phyloP scores from a whole-genome alignment of 768 basidiomycete genomes.

The Podaxis carcinomalis region DNA sequence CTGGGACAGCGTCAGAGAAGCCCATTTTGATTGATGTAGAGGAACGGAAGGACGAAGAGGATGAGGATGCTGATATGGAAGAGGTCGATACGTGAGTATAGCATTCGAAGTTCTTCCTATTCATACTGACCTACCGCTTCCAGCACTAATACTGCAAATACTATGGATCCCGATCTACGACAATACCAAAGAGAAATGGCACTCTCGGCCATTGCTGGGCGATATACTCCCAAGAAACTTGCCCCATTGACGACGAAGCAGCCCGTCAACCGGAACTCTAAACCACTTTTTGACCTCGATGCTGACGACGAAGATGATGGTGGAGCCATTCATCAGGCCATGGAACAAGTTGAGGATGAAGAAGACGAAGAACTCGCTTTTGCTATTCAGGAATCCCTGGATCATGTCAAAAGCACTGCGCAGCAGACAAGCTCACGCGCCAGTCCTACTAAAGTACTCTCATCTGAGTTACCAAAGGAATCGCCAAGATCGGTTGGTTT shows the following conservation, averaged over 20 bases:
- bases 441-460: background rate
- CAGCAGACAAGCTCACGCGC: background rate
- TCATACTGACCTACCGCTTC: background rate
- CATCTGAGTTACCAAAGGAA: background rate
- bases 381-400: conserved; percentile 63
- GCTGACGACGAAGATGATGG: conserved; percentile 48
- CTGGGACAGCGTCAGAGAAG: conserved; percentile 73
- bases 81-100: conserved; percentile 64
- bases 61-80: conserved; percentile 75
- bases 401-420: conserved; percentile 21
- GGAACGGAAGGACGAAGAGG: conserved; percentile 38
- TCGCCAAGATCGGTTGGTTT: conserved; percentile 3
- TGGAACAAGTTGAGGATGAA: conserved; percentile 34
- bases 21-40: conserved; percentile 85
- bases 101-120: background rate
- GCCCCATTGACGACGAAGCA: conserved; percentile 22
- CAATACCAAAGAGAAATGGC: conserved; percentile 60
- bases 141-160: conserved; percentile 13
- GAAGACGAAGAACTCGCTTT: conserved; percentile 54
- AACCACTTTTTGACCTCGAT: conserved; percentile 51
- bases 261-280: conserved; percentile 25
- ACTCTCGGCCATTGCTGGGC: conserved; percentile 50
- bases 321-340: conserved; percentile 8
- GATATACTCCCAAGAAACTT: conserved; percentile 37
- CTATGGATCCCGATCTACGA: conserved; percentile 57